Percentiles rank a stretch among this genome's conserved stretches.
Conservation (phyloP, 371 early-diverging fungal genomes). For the Rhizopus sp. region DNA sequence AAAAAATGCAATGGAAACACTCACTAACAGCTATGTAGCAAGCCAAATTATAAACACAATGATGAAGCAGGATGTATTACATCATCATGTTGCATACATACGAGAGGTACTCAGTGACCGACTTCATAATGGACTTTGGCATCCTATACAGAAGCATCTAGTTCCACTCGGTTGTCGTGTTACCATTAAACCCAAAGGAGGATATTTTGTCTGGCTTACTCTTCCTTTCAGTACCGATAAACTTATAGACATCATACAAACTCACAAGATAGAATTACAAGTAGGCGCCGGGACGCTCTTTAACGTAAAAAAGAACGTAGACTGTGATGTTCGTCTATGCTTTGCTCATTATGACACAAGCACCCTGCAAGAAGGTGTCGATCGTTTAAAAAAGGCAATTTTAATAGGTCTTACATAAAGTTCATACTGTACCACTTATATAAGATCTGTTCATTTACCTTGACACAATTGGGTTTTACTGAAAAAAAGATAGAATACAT, state of each 20-base stretch:
- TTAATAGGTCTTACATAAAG: conserved; percentile 4
- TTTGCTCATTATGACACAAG: conserved; percentile 27
- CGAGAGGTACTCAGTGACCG: conserved; percentile 20
- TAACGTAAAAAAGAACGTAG: conserved; percentile 11
- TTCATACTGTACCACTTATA: no score
- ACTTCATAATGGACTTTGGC: conserved; percentile 26
- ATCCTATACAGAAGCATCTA: conserved; percentile 24
- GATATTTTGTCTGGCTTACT: conserved; percentile 49
- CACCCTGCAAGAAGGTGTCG: conserved; percentile 18
- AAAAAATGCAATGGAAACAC: no score
- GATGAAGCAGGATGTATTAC: conserved; percentile 20
- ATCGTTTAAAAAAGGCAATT: conserved; percentile 22
- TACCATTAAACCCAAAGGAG: conserved; percentile 30
- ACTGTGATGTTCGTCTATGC: conserved; percentile 22
- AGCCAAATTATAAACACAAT: conserved; percentile 34
- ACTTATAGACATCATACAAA: conserved; percentile 19
- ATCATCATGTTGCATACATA: conserved; percentile 25
- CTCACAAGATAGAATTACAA: conserved; percentile 19
- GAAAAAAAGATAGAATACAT: background rate
- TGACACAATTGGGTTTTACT: no score
- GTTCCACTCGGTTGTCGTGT: conserved; percentile 37
- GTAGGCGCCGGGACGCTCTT: conserved; percentile 37
- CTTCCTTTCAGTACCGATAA: conserved; percentile 29
- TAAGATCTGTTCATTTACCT: no score
- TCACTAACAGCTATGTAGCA: conserved; percentile 12